Evolutionary conservation across 164 flowering plant species (phyloP).

Genomic region (Kalanchoe fedtschenkoi): DNA sequence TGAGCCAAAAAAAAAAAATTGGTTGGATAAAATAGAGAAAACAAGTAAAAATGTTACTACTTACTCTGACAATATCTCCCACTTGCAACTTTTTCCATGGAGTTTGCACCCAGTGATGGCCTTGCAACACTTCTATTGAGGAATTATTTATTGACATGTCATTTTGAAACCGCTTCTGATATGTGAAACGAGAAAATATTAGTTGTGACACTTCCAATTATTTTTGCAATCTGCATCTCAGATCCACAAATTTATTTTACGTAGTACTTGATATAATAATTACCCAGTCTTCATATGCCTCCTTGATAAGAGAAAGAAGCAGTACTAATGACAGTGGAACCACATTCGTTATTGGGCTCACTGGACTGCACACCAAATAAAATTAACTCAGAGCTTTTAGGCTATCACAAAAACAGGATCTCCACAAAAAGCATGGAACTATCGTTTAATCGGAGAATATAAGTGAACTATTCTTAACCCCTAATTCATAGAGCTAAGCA

Average conservation of each 20-base stretch:
- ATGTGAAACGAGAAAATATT: neutral
- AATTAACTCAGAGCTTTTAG: neutral
- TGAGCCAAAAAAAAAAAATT: too few relatives aligned
- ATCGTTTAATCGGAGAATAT: neutral
- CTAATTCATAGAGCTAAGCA: neutral
- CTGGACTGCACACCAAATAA: slow-evolving; percentile 61
- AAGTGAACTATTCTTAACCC: neutral
- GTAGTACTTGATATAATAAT: slow-evolving; percentile 14
- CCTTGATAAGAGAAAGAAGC: slow-evolving; percentile 80
- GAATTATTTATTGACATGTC: slow-evolving; percentile 71
- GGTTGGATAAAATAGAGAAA: too few relatives aligned
- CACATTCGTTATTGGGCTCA: slow-evolving; percentile 85
- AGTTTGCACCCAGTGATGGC: slow-evolving; percentile 53
- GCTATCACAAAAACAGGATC: neutral
- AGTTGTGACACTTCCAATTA: neutral
- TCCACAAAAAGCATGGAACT: neutral
- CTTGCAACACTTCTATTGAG: slow-evolving; percentile 63
- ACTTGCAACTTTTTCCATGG: slow-evolving; percentile 93
- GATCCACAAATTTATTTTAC: neutral
- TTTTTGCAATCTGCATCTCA: neutral
- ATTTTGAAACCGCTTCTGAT: slow-evolving; percentile 87
- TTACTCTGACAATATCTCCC: slow-evolving; percentile 86
- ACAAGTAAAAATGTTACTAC: too few relatives aligned
- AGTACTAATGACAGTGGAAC: slow-evolving; percentile 80
- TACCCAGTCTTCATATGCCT: slow-evolving; percentile 99